These are phyloP conservation scores for Abrus pulchellus DNA, from an alignment of 306 rosid genomes.

Conservation along the genomic window DNA sequence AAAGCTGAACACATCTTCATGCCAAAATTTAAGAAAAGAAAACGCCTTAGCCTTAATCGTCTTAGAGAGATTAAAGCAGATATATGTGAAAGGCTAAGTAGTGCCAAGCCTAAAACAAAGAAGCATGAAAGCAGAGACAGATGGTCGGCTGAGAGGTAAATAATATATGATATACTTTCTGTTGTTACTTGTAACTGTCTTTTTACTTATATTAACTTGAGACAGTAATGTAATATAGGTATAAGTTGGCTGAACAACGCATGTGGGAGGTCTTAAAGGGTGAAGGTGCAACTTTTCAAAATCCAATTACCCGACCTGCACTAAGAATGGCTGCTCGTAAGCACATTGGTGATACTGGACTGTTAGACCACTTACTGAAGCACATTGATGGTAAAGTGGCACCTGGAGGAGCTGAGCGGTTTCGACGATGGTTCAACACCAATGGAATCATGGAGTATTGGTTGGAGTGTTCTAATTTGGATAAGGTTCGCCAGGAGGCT, in stretches of 20 bases:
- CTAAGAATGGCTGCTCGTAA: conserved; percentile 66
- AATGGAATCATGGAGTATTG: conserved; percentile 79
- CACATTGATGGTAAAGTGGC: conserved; percentile 70
- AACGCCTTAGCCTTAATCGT: conserved; percentile 54
- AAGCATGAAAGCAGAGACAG: conserved; percentile 49
- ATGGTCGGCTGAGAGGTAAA: conserved; percentile 71
- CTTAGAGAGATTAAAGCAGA: conserved; percentile 57
- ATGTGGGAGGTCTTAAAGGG: conserved; percentile 66
- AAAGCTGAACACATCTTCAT: conserved; percentile 46
- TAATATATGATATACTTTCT: background rate
- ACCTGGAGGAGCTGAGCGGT: conserved; percentile 74
- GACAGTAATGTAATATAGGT: conserved; percentile 53
- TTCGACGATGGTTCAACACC: conserved; percentile 71
- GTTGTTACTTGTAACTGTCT: background rate
- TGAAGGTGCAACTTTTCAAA: conserved; percentile 66
- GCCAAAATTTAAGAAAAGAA: conserved; percentile 49
- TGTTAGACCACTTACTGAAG: conserved; percentile 79
- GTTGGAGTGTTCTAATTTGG: conserved; percentile 73
- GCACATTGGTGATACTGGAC: conserved; percentile 76
- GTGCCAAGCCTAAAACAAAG: conserved; percentile 42
- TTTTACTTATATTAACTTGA: background rate
- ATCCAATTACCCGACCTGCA: conserved; percentile 63
- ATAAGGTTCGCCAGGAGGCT: conserved; percentile 56
- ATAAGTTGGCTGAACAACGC: conserved; percentile 61
- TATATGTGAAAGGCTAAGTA: conserved; percentile 32